These are phyloP conservation scores for Fusarium sp. DNA, from an alignment of 2,329 filamentous ascomycete genomes.

Conservation along the genomic window DNA sequence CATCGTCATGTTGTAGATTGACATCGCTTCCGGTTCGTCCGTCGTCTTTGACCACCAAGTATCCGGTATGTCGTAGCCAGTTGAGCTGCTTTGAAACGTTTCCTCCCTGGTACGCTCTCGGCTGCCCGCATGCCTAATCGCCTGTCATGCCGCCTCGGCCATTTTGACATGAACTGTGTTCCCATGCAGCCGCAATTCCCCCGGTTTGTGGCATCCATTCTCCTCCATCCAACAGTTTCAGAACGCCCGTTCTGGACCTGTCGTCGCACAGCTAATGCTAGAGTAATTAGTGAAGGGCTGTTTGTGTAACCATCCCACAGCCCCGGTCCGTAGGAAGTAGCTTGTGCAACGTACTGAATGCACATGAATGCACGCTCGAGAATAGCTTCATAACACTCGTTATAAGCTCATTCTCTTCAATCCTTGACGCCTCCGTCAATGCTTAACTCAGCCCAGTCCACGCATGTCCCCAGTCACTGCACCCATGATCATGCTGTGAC, in stretches of 20 bases:
- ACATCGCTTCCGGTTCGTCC: constrained; percentile 20
- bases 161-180: constrained; percentile 38
- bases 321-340: constrained; percentile 2
- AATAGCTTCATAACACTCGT: neutral
- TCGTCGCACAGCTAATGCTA: constrained; percentile 15
- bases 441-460: neutral
- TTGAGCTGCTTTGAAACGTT: neutral
- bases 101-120: constrained; percentile 17
- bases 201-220: constrained; percentile 22
- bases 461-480: neutral
- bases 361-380: constrained; percentile 1
- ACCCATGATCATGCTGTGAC: constrained; percentile 10
- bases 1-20: constrained; percentile 20
- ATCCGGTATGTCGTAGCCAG: neutral
- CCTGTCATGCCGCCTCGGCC: constrained; percentile 28
- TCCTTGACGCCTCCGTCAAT: neutral
- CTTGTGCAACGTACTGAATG: constrained; percentile 4
- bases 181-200: constrained; percentile 27
- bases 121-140: constrained; percentile 33
- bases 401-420: neutral
- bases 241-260: constrained; percentile 9
- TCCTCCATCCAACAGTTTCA: constrained; percentile 10
- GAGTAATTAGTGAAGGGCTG: constrained; percentile 6
- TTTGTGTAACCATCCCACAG: constrained; percentile 12
- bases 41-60: constrained; percentile 2